Percentiles rank a stretch among this genome's conserved stretches.
Conservation (phyloP, 345 rosid genomes). For the Rubroshorea leprosula region DNA sequence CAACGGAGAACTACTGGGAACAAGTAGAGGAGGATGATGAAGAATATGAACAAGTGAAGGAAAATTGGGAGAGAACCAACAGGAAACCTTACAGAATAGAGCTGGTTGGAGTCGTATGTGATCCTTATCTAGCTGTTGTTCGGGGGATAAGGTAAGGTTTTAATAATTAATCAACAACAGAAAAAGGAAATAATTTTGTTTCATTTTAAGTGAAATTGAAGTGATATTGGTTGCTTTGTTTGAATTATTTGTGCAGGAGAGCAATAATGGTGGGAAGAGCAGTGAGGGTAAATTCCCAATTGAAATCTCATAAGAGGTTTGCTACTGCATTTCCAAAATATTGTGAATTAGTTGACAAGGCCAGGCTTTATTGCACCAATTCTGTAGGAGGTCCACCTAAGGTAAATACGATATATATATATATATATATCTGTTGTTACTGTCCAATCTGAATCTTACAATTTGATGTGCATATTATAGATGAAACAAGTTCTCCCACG, state of each 20-base stretch:
- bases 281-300: slow-evolving; percentile 76
- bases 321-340: slow-evolving; percentile 74
- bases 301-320: slow-evolving; percentile 79
- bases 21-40: slow-evolving; percentile 38
- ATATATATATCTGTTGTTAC: too few species aligned
- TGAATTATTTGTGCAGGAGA: slow-evolving; percentile 56
- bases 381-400: slow-evolving; percentile 64
- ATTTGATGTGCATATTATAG: too few species aligned
- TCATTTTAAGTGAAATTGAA: too few species aligned
- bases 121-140: slow-evolving; percentile 79
- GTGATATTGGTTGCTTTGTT: background rate
- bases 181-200: too few species aligned
- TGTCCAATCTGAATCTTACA: too few species aligned
- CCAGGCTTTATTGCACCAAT: slow-evolving; percentile 79
- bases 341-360: slow-evolving; percentile 67
- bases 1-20: slow-evolving; percentile 76
- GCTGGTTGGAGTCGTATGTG: slow-evolving; percentile 84
- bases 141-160: slow-evolving; percentile 95
- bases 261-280: slow-evolving; percentile 75
- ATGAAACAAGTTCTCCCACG: too few species aligned
- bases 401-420: too few species aligned
- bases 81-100: slow-evolving; percentile 79
- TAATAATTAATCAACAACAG: too few species aligned
- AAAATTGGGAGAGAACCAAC: slow-evolving; percentile 16
- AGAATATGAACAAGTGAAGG: background rate